Evolutionary conservation across 176 grass and related monocot genomes (phyloP).

Genomic region (Carex myosuroides): DNA sequence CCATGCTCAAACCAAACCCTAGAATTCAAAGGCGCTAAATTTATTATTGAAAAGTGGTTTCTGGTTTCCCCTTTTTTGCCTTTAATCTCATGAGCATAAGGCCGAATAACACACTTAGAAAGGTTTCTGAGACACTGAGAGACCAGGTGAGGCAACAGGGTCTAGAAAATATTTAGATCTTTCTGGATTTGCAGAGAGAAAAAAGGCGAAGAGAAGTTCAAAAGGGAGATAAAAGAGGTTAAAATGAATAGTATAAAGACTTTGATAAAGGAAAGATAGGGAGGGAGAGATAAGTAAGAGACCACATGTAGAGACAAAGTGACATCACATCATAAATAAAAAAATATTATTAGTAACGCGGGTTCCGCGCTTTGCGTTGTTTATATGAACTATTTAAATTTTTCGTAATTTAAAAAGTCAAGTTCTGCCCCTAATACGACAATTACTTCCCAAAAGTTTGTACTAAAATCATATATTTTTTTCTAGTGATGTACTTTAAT

Average conservation of each 20-base stretch:
- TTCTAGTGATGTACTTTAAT: not conserved
- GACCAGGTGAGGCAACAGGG: not conserved
- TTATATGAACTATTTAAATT: not conserved
- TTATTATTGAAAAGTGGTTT: not conserved
- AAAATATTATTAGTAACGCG: not conserved
- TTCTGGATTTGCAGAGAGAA: constrained; percentile 16
- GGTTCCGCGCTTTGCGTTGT: not conserved
- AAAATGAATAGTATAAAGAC: not conserved
- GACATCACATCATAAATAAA: constrained; percentile 17
- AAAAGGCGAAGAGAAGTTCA: not conserved
- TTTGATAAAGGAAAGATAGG: not conserved
- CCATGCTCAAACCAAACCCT: constrained; percentile 13
- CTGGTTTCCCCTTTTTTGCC: not conserved
- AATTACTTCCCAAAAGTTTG: not conserved
- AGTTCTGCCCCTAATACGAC: not conserved
- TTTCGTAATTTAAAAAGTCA: not conserved
- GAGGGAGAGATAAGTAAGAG: too few relatives aligned
- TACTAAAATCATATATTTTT: not conserved
- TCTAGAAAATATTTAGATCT: not conserved
- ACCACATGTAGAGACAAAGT: constrained; percentile 15
- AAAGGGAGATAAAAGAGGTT: not conserved
- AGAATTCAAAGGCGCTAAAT: not conserved
- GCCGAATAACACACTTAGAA: not conserved
- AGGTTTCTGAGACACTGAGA: not conserved
- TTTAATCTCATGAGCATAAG: not conserved